Evolutionary conservation across 2,329 filamentous ascomycete genomes (phyloP).

Genomic region (Microcyclosporella mali): DNA sequence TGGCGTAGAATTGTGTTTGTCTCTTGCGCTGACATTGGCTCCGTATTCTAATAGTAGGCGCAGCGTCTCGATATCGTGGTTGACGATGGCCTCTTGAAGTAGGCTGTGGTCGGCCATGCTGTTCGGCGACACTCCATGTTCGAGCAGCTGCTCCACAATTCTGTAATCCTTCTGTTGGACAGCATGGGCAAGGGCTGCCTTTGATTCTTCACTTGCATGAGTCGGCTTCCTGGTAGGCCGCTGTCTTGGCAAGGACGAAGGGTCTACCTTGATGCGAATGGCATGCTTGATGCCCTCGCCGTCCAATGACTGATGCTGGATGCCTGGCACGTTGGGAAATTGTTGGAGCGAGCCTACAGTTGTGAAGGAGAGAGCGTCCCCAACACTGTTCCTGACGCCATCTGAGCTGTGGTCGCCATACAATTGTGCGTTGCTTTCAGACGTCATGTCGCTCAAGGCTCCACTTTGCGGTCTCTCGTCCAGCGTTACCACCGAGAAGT

Average conservation of each 20-base stretch:
- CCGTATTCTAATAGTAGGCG: conserved; percentile 56
- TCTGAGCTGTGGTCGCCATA: too few species aligned
- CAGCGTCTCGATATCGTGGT: conserved; percentile 31
- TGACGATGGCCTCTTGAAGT: conserved; percentile 21
- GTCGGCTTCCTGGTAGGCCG: conserved; percentile 13
- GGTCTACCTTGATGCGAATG: conserved; percentile 43
- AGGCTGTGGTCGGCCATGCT: conserved; percentile 6
- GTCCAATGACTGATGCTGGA: conserved; percentile 25
- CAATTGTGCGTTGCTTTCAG: too few species aligned
- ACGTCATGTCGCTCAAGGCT: too few species aligned
- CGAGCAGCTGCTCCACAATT: conserved; percentile 26
- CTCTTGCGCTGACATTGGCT: conserved; percentile 54
- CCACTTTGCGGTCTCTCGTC: too few species aligned
- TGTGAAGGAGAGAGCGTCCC: too few species aligned
- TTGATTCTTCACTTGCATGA: conserved; percentile 31
- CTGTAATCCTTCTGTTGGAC: conserved; percentile 25
- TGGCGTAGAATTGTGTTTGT: conserved; percentile 54
- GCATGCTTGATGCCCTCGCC: conserved; percentile 40
- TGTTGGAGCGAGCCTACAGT: too few species aligned
- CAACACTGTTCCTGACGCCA: too few species aligned
- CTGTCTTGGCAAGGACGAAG: conserved; percentile 18
- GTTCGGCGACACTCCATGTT: conserved; percentile 13
- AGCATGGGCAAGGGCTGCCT: conserved; percentile 36
- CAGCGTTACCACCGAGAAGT: too few species aligned
- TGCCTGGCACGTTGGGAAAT: too few species aligned